A percentile compares a stretch with the other conserved stretches of the same genome.
These are phyloP conservation scores for Penicillium capsulatum DNA, from an alignment of 2,329 filamentous ascomycete genomes.

Conservation along the genomic window DNA sequence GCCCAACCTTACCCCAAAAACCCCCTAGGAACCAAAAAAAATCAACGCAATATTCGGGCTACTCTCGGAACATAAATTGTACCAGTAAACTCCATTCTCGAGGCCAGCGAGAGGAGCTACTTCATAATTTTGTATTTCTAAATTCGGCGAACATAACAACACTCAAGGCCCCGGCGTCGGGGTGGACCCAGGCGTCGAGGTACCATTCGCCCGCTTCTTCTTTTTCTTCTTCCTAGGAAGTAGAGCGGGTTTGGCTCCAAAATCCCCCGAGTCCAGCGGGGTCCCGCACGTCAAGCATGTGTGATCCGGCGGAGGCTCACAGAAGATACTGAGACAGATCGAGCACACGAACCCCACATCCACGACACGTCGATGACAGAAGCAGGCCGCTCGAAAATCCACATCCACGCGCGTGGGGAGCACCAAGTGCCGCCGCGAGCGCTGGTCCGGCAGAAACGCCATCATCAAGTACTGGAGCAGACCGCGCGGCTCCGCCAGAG, in stretches of 20 bases:
- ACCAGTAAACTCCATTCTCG: constrained; percentile 3
- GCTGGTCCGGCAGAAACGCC: constrained; percentile 74
- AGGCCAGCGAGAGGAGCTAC: constrained; percentile 10
- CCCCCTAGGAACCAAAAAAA: no score
- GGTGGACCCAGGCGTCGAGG: constrained; percentile 53
- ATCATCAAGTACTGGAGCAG: constrained; percentile 93
- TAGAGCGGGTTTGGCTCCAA: constrained; percentile 72
- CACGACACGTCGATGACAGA: constrained; percentile 87
- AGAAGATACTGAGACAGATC: constrained; percentile 93
- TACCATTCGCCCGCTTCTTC: constrained; percentile 57
- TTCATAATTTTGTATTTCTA: neutral
- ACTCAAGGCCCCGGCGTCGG: constrained; percentile 38
- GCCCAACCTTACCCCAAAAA: no score
- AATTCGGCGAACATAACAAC: neutral
- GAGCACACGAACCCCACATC: constrained; percentile 94
- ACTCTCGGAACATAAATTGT: neutral
- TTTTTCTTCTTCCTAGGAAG: constrained; percentile 70
- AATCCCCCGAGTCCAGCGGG: constrained; percentile 68
- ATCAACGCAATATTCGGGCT: neutral
- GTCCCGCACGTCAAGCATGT: constrained; percentile 82
- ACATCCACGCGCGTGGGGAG: constrained; percentile 78
- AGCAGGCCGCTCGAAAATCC: constrained; percentile 97
- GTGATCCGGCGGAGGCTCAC: constrained; percentile 58
- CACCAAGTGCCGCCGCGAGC: constrained; percentile 62
- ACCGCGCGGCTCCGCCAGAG: constrained; percentile 60